phyloP scores from a whole-genome alignment of 148 eudicot genomes.

The Rhododendron henanense region DNA sequence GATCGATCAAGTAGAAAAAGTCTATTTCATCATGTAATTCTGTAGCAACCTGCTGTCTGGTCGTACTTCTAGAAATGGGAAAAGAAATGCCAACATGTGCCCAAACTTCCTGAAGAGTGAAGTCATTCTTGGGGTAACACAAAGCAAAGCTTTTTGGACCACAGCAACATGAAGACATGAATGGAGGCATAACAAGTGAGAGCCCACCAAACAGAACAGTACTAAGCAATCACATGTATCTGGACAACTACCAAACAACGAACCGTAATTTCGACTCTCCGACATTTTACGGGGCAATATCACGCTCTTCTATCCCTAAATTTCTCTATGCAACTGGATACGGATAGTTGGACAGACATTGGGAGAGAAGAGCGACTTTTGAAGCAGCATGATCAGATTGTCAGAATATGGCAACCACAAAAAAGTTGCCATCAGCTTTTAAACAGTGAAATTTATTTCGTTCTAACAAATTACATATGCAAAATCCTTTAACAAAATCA shows the following conservation, averaged over 20 bases:
- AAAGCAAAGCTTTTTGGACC: background rate
- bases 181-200: background rate
- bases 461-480: constrained; percentile 21
- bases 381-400: background rate
- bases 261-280: background rate
- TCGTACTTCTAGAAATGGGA: background rate
- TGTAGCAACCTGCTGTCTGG: background rate
- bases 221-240: constrained; percentile 12
- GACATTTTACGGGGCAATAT: background rate
- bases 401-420: background rate
- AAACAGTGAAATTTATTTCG: background rate
- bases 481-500: constrained; percentile 12
- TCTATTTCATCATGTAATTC: background rate
- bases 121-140: background rate
- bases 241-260: background rate
- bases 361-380: background rate
- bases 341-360: background rate
- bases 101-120: background rate
- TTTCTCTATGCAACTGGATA: background rate
- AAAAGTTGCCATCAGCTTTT: constrained; percentile 2
- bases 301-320: background rate
- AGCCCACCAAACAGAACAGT: background rate
- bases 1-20: background rate
- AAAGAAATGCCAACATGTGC: background rate
- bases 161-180: background rate